Percentiles rank a stretch among this genome's conserved stretches.
phyloP scores from a whole-genome alignment of 495 filamentous ascomycete genomes.

The Cairneyella variabilis region DNA sequence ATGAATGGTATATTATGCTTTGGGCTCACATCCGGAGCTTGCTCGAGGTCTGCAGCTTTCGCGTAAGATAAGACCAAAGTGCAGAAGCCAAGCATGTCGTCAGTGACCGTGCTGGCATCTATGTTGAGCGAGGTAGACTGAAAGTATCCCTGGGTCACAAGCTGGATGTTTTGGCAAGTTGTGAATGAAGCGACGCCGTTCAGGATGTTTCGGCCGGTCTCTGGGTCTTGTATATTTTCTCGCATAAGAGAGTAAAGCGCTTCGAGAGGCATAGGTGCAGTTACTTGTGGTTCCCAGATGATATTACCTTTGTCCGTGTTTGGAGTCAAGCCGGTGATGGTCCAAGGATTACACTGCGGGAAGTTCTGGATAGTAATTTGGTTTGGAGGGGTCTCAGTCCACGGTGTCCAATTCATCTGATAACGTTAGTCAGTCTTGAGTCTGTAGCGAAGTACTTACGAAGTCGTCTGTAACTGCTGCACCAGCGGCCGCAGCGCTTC shows the following conservation, averaged over 20 bases:
- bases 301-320: background rate
- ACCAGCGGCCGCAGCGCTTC: conserved; percentile 9
- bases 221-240: conserved; percentile 3
- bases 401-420: conserved; percentile 23
- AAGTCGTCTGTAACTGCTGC: conserved; percentile 6
- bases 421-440: conserved; percentile 1
- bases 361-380: conserved; percentile 10
- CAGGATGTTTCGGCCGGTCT: conserved; percentile 6
- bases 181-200: background rate
- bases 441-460: conserved; percentile 1
- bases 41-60: background rate
- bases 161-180: background rate
- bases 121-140: conserved; percentile 1
- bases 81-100: conserved; percentile 13
- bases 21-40: conserved; percentile 3
- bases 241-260: conserved; percentile 13
- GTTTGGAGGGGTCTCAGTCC: conserved; percentile 6
- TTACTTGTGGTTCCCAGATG: conserved; percentile 7
- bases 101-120: background rate
- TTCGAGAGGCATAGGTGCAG: conserved; percentile 19
- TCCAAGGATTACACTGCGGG: conserved; percentile 25
- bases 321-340: background rate
- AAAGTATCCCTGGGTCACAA: conserved; percentile 9
- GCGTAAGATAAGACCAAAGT: conserved; percentile 12
- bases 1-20: conserved; percentile 8